Base-by-base conservation (phyloP, 2,329 filamentous ascomycete species). In the Cladosporium sp. region DNA sequence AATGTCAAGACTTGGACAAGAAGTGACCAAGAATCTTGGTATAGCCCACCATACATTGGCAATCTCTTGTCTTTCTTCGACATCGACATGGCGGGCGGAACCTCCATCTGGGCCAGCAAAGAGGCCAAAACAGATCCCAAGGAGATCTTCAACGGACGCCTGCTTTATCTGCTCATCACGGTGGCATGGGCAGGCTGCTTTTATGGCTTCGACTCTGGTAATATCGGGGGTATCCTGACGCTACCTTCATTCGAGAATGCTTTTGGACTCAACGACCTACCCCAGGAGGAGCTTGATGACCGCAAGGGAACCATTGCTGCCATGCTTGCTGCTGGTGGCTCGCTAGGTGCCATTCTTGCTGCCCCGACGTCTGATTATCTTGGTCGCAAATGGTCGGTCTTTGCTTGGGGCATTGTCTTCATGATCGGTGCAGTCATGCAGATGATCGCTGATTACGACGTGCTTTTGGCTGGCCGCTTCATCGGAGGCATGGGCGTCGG, bases 401-500 rank as follows among this genome's bases (percentile, higher is more conserved):
- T 57, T 30, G 27, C 51, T 1, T 57, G 55, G 55, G 55, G 51
- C 4, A 29, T 55, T 7, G 50, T 55, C 34, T 57, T 57, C 32
- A 50, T 57, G 24, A 7, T 54, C 30, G 55, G 55, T 8, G 55
- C 55, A 6, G 40, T 32, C 4, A 47, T 57, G 53, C 55, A 57
- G 39, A 57, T 57, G 55, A 50, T 57, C 19, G 43, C 53, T 27
- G 36, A 55, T 29, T 57, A 55, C 47, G 44, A 55, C 7, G 48
- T 52, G 2, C 53, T 57, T 11, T 38, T 57, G 5, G 55, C 55
- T 2, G 55, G 55, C 6, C 39, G 55, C 2, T 57, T 57, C 17
- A 49, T 57, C 27, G 55, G 55, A 37, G 55, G 55, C 3, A 55
- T 57, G 55, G 55, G 55, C 13, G 55, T 57, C 7, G 55, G 54